These are phyloP conservation scores for Echium plantagineum DNA, from an alignment of 257 asterid species.

Conservation along the genomic window DNA sequence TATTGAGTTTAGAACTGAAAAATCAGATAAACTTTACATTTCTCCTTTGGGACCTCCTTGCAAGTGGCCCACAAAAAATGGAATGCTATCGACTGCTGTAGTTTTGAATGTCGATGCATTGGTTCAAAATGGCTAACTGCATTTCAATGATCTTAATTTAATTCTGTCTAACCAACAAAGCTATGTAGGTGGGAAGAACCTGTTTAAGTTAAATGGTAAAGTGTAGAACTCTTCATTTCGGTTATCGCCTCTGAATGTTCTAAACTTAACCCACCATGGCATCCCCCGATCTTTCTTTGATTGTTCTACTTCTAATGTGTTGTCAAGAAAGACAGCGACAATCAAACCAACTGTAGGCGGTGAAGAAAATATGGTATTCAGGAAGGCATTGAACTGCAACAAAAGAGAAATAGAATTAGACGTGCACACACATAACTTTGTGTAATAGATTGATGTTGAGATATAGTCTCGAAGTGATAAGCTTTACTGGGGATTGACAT, in stretches of 20 bases:
- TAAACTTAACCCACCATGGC: constrained; percentile 98
- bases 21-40: background rate
- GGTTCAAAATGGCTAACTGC: background rate
- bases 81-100: background rate
- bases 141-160: background rate
- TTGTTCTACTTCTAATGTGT: constrained; percentile 86
- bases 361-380: constrained; percentile 82
- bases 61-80: background rate
- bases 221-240: constrained; percentile 94
- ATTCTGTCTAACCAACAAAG: background rate
- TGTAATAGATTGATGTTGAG: background rate
- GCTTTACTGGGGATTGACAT: background rate
- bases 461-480: background rate
- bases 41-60: background rate
- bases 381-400: constrained; percentile 79
- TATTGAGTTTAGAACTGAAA: background rate
- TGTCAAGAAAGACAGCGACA: constrained; percentile 80
- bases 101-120: background rate
- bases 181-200: constrained; percentile 95
- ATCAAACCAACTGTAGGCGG: constrained; percentile 80
- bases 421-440: background rate
- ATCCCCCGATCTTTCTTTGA: constrained; percentile 90
- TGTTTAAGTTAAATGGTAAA: constrained; percentile 84
- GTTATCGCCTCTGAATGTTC: constrained; percentile 88
- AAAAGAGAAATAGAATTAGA: background rate